Evolutionary conservation across 1,284 basidiomycete species (phyloP).

Genomic region (Ustilago cynodontis): DNA sequence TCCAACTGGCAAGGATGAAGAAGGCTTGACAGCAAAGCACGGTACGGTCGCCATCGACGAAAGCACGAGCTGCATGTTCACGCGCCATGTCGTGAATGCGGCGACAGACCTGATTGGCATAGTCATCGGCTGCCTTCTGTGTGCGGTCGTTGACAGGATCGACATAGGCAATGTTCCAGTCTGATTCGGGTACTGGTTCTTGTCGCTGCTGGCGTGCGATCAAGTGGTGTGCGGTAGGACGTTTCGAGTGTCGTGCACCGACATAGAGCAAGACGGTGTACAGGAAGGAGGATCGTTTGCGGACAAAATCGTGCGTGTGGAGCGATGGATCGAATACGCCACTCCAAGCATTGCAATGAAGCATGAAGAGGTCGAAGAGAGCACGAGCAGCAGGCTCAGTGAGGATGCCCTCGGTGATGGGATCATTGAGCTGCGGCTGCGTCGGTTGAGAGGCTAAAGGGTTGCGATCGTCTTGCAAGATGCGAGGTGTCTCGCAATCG

Average conservation of each 20-base stretch:
- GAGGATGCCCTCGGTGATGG: conserved; percentile 45
- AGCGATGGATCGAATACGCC: conserved; percentile 42
- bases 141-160: conserved; percentile 25
- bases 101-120: conserved; percentile 36
- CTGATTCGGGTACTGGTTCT: conserved; percentile 20
- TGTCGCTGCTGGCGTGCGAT: conserved; percentile 31
- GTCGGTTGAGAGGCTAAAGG: conserved; percentile 30
- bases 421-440: conserved; percentile 38
- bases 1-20: conserved; percentile 54
- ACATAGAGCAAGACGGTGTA: conserved; percentile 53
- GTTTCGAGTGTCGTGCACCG: conserved; percentile 28
- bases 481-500: conserved; percentile 40
- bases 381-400: conserved; percentile 46
- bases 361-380: conserved; percentile 51
- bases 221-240: conserved; percentile 45
- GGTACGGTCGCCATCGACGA: conserved; percentile 52
- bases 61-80: conserved; percentile 47
- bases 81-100: conserved; percentile 43
- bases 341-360: conserved; percentile 41
- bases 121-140: conserved; percentile 32
- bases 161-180: conserved; percentile 43
- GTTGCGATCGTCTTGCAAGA: conserved; percentile 34
- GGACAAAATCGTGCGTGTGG: conserved; percentile 53
- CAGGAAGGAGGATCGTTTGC: conserved; percentile 51
- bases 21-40: conserved; percentile 50